phyloP scores from a whole-genome alignment of 306 rosid species.

The Rosa chinensis region DNA sequence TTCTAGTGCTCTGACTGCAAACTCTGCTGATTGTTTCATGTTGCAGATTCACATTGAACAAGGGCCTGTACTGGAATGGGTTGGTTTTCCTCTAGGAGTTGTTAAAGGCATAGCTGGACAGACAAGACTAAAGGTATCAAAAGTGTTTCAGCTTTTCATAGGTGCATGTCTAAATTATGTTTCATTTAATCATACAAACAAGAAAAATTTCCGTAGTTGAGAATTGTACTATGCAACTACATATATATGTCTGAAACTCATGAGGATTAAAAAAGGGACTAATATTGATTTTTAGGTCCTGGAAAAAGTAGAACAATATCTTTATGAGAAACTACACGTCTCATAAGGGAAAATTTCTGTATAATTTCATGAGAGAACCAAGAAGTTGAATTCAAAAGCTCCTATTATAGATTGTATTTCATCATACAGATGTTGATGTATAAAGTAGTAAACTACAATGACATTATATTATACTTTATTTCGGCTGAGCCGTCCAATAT shows the following conservation, averaged over 20 bases:
- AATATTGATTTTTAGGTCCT: neutral
- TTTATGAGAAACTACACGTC: neutral
- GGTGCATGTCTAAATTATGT: neutral
- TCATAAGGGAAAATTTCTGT: neutral
- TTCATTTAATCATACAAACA: neutral
- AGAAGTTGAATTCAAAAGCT: neutral
- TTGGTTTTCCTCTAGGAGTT: slow-evolving; percentile 83
- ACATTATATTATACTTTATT: neutral
- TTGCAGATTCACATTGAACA: slow-evolving; percentile 94
- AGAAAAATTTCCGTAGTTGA: neutral
- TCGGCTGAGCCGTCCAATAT: slow-evolving; percentile 1
- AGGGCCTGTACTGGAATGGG: slow-evolving; percentile 83
- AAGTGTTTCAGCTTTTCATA: slow-evolving; percentile 2
- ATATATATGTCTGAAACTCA: neutral
- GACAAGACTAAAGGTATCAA: slow-evolving; percentile 71
- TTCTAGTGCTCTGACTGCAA: slow-evolving; percentile 11
- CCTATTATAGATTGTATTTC: neutral
- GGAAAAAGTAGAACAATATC: neutral
- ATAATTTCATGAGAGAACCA: neutral
- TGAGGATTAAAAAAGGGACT: neutral
- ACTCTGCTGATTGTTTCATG: slow-evolving; percentile 3
- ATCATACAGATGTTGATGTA: neutral
- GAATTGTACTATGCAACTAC: neutral
- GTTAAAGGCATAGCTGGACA: slow-evolving; percentile 98
- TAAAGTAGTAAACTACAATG: neutral